Conservation (phyloP, 179 eudicot genomes). For the Carnegiea gigantea region DNA sequence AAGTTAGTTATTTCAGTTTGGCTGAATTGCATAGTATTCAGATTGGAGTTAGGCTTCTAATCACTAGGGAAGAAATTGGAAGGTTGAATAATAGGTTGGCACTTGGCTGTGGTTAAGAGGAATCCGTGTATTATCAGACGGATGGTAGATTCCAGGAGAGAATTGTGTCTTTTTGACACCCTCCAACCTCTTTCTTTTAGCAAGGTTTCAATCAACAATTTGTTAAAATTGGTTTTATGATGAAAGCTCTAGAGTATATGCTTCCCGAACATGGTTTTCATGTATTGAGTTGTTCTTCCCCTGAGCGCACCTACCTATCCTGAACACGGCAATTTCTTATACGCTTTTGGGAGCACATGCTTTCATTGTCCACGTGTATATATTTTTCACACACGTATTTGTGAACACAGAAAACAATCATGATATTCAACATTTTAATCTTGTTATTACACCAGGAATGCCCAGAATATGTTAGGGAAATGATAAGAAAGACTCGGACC, state of each 20-base stretch:
- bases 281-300: background rate
- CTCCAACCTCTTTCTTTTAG: background rate
- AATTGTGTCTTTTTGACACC: background rate
- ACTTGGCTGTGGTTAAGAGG: too few species aligned
- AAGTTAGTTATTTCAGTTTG: background rate
- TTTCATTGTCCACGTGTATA: too few species aligned
- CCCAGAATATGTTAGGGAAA: slow-evolving; percentile 67
- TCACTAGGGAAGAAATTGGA: background rate
- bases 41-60: background rate
- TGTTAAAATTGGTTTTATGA: background rate
- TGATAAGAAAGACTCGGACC: slow-evolving; percentile 74
- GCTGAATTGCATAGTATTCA: background rate
- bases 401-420: background rate
- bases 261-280: background rate
- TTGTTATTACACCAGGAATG: slow-evolving; percentile 54
- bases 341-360: too few species aligned
- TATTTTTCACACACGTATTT: too few species aligned
- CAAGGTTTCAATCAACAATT: background rate
- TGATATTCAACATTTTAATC: slow-evolving; percentile 1
- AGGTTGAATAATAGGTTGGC: too few species aligned
- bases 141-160: background rate
- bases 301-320: background rate
- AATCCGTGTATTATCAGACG: too few species aligned
- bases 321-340: too few species aligned
- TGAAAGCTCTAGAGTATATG: background rate